Base-by-base conservation (phyloP, 148 eudicot genomes). In the Silene latifolia region DNA sequence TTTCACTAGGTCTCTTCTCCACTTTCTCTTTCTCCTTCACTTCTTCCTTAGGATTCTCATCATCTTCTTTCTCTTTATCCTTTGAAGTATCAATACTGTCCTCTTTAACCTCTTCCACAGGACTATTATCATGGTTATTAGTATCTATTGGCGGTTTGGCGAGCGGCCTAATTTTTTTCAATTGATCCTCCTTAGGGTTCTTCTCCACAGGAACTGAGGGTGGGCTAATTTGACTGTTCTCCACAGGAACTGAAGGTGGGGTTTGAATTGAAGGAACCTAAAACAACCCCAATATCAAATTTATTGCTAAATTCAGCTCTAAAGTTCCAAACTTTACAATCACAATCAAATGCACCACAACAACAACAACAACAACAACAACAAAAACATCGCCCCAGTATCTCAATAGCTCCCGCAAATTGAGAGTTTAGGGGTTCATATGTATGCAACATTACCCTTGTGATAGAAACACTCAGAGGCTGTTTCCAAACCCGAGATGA, bases 251-350 rank as follows among this genome's bases (percentile, higher is more conserved):
- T 42, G 23, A 76, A 80, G 47, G 76, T 20, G 64, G 54, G 44
- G 58, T 76, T n/a, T 77, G 79, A 57, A 69, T 32, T 20, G 84
- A 87, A 42, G 87, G 19, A 51, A 51, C 71, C 90, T 87, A 71
- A 76, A 63, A 20, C 57, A 68, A 51, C 63, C 13, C 78, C 65
- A 13, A 51, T 10, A 70, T 18, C 53, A 46, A 58, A 8, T 12
- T 20, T 42, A 35, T 69, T 46, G 29, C 54, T 11, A 7, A 39
- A 57, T 8, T 70, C 61, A 71, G 53, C 70, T 71, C 69, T 18
- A 51, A 56, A 58, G 32, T 1, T 67, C 12, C 12, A 67, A 67
- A 12, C 15, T 74, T 65, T 10, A 65, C 20, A n/a, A 65, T 42
- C 23, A 76, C 29, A 42, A 11, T 11, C 7, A 59, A 76, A 11